Percentiles rank a stretch among this genome's conserved stretches.
Conservation (phyloP, 2,329 filamentous ascomycete genomes). For the Sarocladium kiliense region DNA sequence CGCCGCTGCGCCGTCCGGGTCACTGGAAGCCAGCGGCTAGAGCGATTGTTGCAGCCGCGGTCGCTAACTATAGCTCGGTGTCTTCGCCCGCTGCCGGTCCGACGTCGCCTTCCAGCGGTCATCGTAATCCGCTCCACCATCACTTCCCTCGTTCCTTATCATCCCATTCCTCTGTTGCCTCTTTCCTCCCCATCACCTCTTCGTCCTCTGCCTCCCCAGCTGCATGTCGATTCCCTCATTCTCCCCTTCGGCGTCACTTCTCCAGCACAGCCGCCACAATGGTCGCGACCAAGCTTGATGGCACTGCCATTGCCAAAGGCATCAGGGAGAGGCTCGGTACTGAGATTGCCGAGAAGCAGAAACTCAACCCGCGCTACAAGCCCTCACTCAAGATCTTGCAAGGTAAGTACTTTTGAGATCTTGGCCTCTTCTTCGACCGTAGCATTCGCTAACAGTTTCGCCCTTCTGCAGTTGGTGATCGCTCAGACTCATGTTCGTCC, state of each 20-base stretch:
- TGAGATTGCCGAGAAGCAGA: slow-evolving; percentile 78
- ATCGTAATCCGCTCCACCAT: slow-evolving; percentile 1
- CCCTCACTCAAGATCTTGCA: slow-evolving; percentile 93
- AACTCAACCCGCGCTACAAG: slow-evolving; percentile 78
- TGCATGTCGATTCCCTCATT: slow-evolving; percentile 2
- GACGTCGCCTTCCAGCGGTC: not conserved
- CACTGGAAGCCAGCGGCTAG: not conserved
- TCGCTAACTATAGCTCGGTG: not conserved
- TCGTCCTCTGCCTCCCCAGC: not conserved
- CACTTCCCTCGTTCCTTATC: slow-evolving; percentile 1
- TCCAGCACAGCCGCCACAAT: slow-evolving; percentile 57
- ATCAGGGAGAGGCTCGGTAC: slow-evolving; percentile 78
- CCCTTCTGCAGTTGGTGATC: slow-evolving; percentile 66
- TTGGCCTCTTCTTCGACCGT: slow-evolving; percentile 5
- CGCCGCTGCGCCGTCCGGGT: not conserved
- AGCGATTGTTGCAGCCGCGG: not conserved
- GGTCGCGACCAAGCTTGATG: slow-evolving; percentile 89
- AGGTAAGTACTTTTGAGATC: slow-evolving; percentile 47
- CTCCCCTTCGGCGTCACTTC: slow-evolving; percentile 24
- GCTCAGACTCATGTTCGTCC: slow-evolving; percentile 76
- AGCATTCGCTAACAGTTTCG: slow-evolving; percentile 7
- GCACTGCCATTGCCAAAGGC: slow-evolving; percentile 86
- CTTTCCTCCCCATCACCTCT: slow-evolving; percentile 6
- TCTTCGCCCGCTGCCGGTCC: not conserved
- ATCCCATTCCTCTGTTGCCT: not conserved